Conservation (phyloP, 1,284 basidiomycete species). For the Ganoderma resinaceum region DNA sequence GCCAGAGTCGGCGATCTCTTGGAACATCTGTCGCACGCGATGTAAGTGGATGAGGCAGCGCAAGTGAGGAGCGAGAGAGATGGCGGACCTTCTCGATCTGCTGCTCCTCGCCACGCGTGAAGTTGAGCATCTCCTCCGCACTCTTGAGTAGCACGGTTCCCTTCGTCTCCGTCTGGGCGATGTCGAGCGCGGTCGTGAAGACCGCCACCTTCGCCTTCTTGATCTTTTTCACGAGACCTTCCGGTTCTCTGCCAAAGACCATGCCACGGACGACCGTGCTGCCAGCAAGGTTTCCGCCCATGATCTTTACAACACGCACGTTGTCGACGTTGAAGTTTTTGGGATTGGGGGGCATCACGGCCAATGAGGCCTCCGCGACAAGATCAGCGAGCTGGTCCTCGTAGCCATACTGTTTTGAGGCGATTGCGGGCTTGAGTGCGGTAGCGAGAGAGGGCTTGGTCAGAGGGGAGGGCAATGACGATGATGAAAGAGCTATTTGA, state of each 20-base stretch:
- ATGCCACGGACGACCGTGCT: conserved; percentile 96
- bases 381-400: conserved; percentile 87
- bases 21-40: conserved; percentile 75
- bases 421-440: conserved; percentile 91
- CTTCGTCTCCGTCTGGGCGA: conserved; percentile 98
- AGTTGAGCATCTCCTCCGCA: conserved; percentile 97
- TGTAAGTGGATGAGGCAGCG: background rate
- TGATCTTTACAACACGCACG: conserved; percentile 98
- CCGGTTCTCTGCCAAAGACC: conserved; percentile 97
- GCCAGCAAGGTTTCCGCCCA: conserved; percentile 87
- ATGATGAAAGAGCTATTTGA: conserved; percentile 64
- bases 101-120: conserved; percentile 95
- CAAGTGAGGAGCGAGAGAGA: background rate
- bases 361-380: conserved; percentile 92
- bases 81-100: conserved; percentile 86
- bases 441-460: conserved; percentile 79
- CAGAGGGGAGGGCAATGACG: conserved; percentile 79
- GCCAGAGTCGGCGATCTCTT: conserved; percentile 96
- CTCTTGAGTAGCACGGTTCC: conserved; percentile 97
- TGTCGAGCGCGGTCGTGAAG: conserved; percentile 92
- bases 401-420: conserved; percentile 96
- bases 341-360: conserved; percentile 89
- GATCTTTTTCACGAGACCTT: conserved; percentile 87
- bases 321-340: conserved; percentile 98
- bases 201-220: conserved; percentile 90